phyloP scores from a whole-genome alignment of 352 stramenopile species.

The Phytophthora idaei region DNA sequence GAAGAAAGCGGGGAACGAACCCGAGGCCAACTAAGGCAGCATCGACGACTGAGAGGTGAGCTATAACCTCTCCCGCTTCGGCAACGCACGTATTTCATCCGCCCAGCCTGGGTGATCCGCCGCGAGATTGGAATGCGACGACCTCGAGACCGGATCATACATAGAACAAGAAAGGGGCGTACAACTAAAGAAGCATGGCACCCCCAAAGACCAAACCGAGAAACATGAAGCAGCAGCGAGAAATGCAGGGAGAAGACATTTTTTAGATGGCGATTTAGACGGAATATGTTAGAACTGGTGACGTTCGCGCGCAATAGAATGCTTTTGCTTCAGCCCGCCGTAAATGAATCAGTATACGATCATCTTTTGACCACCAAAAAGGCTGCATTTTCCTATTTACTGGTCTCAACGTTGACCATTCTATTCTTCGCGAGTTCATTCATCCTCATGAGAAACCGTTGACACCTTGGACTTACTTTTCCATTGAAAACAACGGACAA shows the following conservation, averaged over 20 bases:
- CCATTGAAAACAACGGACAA: slow-evolving; percentile 31
- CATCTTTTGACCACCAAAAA: not conserved
- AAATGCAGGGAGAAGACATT: slow-evolving; percentile 41
- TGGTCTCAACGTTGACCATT: slow-evolving; percentile 1
- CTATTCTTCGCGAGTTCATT: slow-evolving; percentile 13
- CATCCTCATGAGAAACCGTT: slow-evolving; percentile 30
- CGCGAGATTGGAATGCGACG: slow-evolving; percentile 36
- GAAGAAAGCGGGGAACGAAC: slow-evolving; percentile 69
- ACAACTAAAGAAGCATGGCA: slow-evolving; percentile 14
- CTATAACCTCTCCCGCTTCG: slow-evolving; percentile 19
- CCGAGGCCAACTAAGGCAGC: slow-evolving; percentile 55
- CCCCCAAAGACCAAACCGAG: not conserved
- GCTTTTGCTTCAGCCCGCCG: slow-evolving; percentile 38
- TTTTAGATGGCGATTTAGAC: slow-evolving; percentile 56
- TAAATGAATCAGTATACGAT: not conserved
- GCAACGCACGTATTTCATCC: slow-evolving; percentile 24
- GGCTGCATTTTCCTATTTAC: not conserved
- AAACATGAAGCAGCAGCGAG: slow-evolving; percentile 38
- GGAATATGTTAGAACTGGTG: slow-evolving; percentile 56
- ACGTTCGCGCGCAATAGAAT: slow-evolving; percentile 54
- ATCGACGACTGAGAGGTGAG: slow-evolving; percentile 10
- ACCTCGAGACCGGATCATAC: slow-evolving; percentile 28
- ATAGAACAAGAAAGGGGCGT: slow-evolving; percentile 35
- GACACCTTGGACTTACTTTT: slow-evolving; percentile 24
- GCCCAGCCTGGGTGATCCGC: slow-evolving; percentile 23